These are phyloP conservation scores for Gossypium bickii DNA, from an alignment of 345 rosid genomes.

Conservation along the genomic window DNA sequence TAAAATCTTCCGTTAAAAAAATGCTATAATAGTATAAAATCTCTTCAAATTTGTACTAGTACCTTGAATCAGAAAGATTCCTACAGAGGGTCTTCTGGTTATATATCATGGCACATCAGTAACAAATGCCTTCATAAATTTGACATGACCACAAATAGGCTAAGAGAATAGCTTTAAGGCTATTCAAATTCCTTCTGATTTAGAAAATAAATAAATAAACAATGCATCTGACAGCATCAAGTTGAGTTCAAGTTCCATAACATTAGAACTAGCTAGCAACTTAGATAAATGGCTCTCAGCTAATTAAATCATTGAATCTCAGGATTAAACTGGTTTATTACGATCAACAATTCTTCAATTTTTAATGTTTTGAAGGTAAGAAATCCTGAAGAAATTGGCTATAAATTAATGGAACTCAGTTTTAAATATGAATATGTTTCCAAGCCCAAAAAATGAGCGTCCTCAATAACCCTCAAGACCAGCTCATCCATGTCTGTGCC, in stretches of 20 bases:
- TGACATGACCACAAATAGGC: background rate
- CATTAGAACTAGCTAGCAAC: background rate
- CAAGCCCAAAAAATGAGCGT: background rate
- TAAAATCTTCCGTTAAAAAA: background rate
- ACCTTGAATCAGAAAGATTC: background rate
- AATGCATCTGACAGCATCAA: background rate
- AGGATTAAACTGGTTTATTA: background rate
- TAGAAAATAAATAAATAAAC: background rate
- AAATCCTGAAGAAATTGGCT: background rate
- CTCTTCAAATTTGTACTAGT: background rate
- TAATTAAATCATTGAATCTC: background rate
- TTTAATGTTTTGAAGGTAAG: background rate
- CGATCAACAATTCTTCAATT: background rate
- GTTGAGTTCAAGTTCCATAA: slow-evolving; percentile 2
- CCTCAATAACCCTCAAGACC: slow-evolving; percentile 1
- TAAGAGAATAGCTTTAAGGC: slow-evolving; percentile 3
- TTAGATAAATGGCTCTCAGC: background rate
- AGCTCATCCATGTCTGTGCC: background rate
- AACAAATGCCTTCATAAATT: background rate
- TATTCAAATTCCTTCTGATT: background rate
- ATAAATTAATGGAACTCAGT: background rate
- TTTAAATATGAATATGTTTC: background rate
- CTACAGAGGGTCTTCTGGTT: background rate
- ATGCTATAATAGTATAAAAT: background rate
- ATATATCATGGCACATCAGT: background rate